Conservation (phyloP, 2,329 filamentous ascomycete genomes). For the Colletotrichum nymphaeae region DNA sequence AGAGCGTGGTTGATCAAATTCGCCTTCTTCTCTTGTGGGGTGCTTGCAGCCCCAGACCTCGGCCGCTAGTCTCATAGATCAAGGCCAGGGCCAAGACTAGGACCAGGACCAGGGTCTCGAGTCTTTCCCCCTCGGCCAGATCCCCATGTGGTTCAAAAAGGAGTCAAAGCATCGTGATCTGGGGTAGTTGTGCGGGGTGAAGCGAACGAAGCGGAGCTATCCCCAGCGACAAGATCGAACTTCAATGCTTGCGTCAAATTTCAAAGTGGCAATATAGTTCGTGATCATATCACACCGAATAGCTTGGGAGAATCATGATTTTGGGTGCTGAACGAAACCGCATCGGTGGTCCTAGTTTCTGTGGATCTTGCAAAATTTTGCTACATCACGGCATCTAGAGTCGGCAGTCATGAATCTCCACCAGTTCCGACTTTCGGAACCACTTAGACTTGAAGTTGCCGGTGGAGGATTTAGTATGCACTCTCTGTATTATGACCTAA, state of each 20-base stretch:
- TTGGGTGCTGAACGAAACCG: neutral
- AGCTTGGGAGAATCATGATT: neutral
- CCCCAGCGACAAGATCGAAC: neutral
- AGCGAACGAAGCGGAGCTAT: neutral
- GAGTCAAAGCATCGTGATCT: neutral
- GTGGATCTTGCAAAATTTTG: neutral
- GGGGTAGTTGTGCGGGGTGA: neutral
- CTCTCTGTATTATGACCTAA: neutral
- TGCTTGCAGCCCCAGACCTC: neutral
- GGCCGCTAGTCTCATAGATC: neutral
- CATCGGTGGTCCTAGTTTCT: neutral
- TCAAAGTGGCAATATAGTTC: neutral
- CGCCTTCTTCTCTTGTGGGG: neutral
- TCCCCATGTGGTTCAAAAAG: neutral
- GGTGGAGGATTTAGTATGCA: neutral
- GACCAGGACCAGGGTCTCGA: neutral
- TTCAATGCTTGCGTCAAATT: neutral
- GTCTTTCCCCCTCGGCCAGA: neutral
- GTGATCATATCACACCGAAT: neutral
- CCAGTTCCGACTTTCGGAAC: slow-evolving; percentile 7
- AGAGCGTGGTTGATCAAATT: too few species aligned
- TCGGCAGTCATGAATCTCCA: slow-evolving; percentile 3
- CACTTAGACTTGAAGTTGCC: neutral
- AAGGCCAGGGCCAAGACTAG: too few species aligned
- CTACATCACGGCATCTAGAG: neutral